Evolutionary conservation across 345 rosid genomes (phyloP).

Genomic region (Microcos paniculata): DNA sequence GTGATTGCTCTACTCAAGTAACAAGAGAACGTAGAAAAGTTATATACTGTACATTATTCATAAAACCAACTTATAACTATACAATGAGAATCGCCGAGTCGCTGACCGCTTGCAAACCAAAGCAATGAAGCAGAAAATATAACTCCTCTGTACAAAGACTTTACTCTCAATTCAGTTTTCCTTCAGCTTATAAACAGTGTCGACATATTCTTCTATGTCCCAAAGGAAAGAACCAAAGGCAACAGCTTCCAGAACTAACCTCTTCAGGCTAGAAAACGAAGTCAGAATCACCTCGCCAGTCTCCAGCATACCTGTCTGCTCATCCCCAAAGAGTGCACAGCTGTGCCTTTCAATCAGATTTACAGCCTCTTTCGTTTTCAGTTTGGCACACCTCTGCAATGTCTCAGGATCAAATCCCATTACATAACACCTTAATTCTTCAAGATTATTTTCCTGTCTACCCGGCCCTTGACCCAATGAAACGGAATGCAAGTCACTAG

Average conservation of each 20-base stretch:
- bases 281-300: conserved; percentile 57
- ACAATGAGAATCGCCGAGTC: conserved; percentile 5
- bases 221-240: conserved; percentile 96
- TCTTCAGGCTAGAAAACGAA: conserved; percentile 82
- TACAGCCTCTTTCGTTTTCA: conserved; percentile 63
- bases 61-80: conserved; percentile 11
- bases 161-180: conserved; percentile 29
- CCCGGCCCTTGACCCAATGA: conserved; percentile 25
- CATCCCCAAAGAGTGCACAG: conserved; percentile 66
- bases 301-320: conserved; percentile 24
- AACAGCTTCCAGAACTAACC: conserved; percentile 85
- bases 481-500: conserved; percentile 10
- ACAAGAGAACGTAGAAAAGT: background rate
- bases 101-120: background rate
- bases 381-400: conserved; percentile 65
- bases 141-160: conserved; percentile 23
- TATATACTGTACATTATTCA: conserved; percentile 22
- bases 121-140: conserved; percentile 1
- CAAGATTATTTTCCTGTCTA: conserved; percentile 22
- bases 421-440: conserved; percentile 58
- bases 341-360: conserved; percentile 76
- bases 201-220: conserved; percentile 77
- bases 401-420: conserved; percentile 68
- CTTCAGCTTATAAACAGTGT: conserved; percentile 62
- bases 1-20: background rate